Percentiles rank a stretch among this genome's conserved stretches.
Conservation (phyloP, 257 asterid species). For the Fraxinus quadrangulata region DNA sequence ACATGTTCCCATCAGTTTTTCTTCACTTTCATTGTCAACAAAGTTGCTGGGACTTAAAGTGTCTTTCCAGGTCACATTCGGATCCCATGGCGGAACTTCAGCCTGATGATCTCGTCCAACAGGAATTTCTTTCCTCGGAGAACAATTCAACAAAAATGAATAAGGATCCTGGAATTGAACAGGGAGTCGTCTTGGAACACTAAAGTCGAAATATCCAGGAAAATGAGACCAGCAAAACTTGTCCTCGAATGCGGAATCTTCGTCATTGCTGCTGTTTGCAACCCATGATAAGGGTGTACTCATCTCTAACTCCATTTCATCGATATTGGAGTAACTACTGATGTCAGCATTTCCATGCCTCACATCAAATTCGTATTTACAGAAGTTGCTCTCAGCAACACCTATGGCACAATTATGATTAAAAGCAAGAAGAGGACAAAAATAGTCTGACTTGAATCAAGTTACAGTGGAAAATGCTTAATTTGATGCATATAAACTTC, state of each 20-base stretch:
- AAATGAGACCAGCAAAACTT: conserved; percentile 31
- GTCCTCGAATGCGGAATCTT: conserved; percentile 39
- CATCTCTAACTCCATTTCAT: conserved; percentile 34
- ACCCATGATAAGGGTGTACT: conserved; percentile 49
- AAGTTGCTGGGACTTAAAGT: conserved; percentile 16
- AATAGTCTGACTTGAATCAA: background rate
- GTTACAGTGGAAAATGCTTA: conserved; percentile 4
- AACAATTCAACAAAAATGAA: conserved; percentile 33
- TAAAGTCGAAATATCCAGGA: conserved; percentile 39
- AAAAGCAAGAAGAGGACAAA: conserved; percentile 6
- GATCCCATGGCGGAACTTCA: conserved; percentile 58
- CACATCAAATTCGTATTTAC: conserved; percentile 19
- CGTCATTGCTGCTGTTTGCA: conserved; percentile 51
- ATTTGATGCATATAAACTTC: conserved; percentile 5
- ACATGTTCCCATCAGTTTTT: conserved; percentile 39
- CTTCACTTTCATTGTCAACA: conserved; percentile 28
- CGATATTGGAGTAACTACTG: conserved; percentile 25
- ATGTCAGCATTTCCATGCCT: conserved; percentile 26
- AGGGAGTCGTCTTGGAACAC: conserved; percentile 39
- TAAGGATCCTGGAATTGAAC: conserved; percentile 41
- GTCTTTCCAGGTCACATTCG: conserved; percentile 22
- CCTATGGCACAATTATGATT: conserved; percentile 19
- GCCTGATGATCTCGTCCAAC: conserved; percentile 69
- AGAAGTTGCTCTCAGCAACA: conserved; percentile 25
- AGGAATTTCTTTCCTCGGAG: conserved; percentile 61